These are phyloP conservation scores for Somion occarium DNA, from an alignment of 1,284 basidiomycete genomes.

Conservation along the genomic window DNA sequence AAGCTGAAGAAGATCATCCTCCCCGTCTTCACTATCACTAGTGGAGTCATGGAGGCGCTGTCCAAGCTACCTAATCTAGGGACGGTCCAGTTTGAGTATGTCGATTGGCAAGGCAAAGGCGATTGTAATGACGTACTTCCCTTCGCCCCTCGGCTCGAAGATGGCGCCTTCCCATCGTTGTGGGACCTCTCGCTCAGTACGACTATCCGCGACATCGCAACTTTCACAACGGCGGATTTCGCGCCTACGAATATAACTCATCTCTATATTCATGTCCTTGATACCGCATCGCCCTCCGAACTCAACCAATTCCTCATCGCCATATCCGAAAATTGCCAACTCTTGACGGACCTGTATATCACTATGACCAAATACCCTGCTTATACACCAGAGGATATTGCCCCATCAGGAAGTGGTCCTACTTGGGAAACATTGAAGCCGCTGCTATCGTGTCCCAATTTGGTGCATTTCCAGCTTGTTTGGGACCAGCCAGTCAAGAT, in stretches of 20 bases:
- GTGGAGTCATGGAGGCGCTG: constrained; percentile 38
- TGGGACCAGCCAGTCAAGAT: constrained; percentile 49
- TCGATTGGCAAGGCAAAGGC: constrained; percentile 37
- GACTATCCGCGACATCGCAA: constrained; percentile 37
- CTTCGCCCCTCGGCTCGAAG: constrained; percentile 38
- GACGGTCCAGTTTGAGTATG: constrained; percentile 46
- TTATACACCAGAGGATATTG: constrained; percentile 8
- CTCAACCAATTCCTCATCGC: constrained; percentile 31
- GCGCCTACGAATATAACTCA: constrained; percentile 44
- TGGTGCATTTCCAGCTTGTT: constrained; percentile 45
- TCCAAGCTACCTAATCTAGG: constrained; percentile 41
- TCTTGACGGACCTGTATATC: constrained; percentile 37
- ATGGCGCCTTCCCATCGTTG: constrained; percentile 51
- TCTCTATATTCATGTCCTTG: constrained; percentile 46
- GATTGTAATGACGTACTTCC: constrained; percentile 35
- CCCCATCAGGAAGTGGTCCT: constrained; percentile 23
- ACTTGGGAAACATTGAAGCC: constrained; percentile 46
- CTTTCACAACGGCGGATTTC: constrained; percentile 40
- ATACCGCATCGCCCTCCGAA: constrained; percentile 34
- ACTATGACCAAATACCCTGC: constrained; percentile 23
- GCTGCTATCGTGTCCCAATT: constrained; percentile 37
- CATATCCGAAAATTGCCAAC: constrained; percentile 42
- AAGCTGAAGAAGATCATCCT: constrained; percentile 45
- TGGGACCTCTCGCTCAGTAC: constrained; percentile 47
- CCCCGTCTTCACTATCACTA: constrained; percentile 47